Evolutionary conservation across 2,329 filamentous ascomycete species (phyloP), one percentile per base, ranked within the genome.

Genomic region (Aspergillus ustus): DNA sequence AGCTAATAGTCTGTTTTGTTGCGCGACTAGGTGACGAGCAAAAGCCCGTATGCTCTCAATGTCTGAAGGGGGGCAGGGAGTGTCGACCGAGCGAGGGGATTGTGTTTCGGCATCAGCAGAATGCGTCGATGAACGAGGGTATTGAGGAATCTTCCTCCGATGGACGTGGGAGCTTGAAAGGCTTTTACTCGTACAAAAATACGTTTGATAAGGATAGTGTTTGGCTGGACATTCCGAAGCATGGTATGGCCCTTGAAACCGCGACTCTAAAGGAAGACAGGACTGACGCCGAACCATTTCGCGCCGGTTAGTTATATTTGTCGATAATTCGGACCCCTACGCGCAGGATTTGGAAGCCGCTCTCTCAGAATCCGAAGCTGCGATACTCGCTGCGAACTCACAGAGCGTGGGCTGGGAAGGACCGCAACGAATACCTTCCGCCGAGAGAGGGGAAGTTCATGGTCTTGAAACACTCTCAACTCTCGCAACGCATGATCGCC

Each of bases 71-170:
- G 5, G 83, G 81, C 52, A 81, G 87, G 67, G 82, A 86, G 73
- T 89, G 87, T 73, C 78, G 85, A 50, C 84, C 84, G 25, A 86
- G 84, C 69, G 85, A 86, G 64, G 86, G 85, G 55, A 83, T 89
- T 67, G 85, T 88, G 49, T 90, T 89, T 69, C 84, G 87, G 59
- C 87, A 90, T 73, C 87, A 89, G 70, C 87, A 89, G 75, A 89
- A 89, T 82, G 86, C 87, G 31, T 88, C 86, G 20, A 87, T 89
- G 86, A 89, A 89, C 62, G 82, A 83, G 52, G 70, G 73, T 43
- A 76, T 77, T 15, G 78, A 79, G 49, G 78, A 81, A 15, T 67
- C 70, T 11, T 70, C 70, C 11, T 70, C 72, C 5, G 71, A 72
- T 61, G 74, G 70, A 15, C 73, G 75, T 48, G 81, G 80, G 40